These are phyloP conservation scores for Entelexis paramagnoliae DNA, from an alignment of 1,139 yeast species.

Conservation along the genomic window DNA sequence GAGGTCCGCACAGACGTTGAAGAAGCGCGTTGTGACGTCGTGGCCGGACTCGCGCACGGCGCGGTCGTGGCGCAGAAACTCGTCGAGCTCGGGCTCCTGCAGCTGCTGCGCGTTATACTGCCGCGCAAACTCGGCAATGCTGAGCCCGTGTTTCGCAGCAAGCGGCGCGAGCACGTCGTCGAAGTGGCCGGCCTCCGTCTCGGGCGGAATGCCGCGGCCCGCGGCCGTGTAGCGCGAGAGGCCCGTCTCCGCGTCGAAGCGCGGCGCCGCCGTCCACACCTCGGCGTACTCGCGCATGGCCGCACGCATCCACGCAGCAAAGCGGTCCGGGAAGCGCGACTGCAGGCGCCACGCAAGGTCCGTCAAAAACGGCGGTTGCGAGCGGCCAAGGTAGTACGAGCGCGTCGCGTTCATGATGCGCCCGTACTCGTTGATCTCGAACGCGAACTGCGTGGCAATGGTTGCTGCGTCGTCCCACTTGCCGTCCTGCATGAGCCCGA, in stretches of 20 bases:
- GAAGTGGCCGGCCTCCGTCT: conserved; percentile 87
- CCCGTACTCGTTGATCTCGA: conserved; percentile 83
- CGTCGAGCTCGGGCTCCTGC: conserved; percentile 70
- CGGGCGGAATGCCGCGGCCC: conserved; percentile 78
- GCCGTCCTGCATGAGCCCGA: conserved; percentile 67
- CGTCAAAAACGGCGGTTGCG: conserved; percentile 96
- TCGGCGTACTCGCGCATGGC: conserved; percentile 79
- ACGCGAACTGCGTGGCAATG: conserved; percentile 86
- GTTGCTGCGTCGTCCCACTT: conserved; percentile 66
- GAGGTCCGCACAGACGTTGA: conserved; percentile 77
- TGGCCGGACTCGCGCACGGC: conserved; percentile 97
- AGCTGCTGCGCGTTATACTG: conserved; percentile 59
- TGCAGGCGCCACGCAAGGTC: conserved; percentile 70
- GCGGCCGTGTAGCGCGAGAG: conserved; percentile 84
- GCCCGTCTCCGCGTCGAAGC: conserved; percentile 67
- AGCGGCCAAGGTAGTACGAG: conserved; percentile 79
- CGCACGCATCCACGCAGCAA: conserved; percentile 55
- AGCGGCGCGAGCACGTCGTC: conserved; percentile 60
- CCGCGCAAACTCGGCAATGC: conserved; percentile 59
- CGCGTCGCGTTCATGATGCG: conserved; percentile 91
- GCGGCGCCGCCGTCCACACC: conserved; percentile 70
- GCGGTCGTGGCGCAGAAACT: conserved; percentile 81
- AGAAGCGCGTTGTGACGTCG: conserved; percentile 84
- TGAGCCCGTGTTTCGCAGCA: conserved; percentile 49
- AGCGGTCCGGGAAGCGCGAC: conserved; percentile 37